Evolutionary conservation across 2,329 filamentous ascomycete genomes (phyloP).

Genomic region (Arthrobotrys musiformis): DNA sequence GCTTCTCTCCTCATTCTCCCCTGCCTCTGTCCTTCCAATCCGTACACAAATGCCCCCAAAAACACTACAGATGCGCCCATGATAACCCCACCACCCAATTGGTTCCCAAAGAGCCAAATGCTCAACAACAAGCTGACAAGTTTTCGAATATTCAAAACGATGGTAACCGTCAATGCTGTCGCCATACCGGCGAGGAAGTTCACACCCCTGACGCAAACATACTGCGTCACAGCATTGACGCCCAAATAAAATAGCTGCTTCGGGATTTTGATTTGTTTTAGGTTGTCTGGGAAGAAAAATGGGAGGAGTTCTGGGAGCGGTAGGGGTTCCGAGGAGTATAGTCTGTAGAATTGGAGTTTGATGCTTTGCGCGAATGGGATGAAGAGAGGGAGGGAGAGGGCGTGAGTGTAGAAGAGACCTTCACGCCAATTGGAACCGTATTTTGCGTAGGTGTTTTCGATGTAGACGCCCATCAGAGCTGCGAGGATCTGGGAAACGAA

Average conservation of each 20-base stretch:
- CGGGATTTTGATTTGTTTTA: constrained; percentile 66
- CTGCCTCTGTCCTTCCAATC: constrained; percentile 70
- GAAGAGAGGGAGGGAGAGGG: constrained; percentile 80
- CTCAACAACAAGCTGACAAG: constrained; percentile 89
- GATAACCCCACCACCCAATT: constrained; percentile 78
- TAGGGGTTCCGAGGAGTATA: constrained; percentile 74
- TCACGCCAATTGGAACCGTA: constrained; percentile 94
- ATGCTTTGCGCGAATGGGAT: constrained; percentile 76
- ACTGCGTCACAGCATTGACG: constrained; percentile 87
- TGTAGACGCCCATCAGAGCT: constrained; percentile 94
- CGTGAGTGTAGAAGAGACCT: constrained; percentile 91
- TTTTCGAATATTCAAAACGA: constrained; percentile 95
- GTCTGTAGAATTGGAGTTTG: constrained; percentile 71
- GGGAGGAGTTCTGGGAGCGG: constrained; percentile 56
- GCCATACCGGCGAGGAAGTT: constrained; percentile 90
- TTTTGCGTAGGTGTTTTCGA: constrained; percentile 84
- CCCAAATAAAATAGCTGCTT: constrained; percentile 77
- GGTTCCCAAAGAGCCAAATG: constrained; percentile 93
- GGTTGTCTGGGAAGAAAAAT: constrained; percentile 62
- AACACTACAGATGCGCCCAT: constrained; percentile 88
- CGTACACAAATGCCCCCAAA: constrained; percentile 88
- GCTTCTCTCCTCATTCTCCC: constrained; percentile 52
- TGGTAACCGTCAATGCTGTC: constrained; percentile 92
- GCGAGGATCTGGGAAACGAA: constrained; percentile 89
- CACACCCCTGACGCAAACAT: constrained; percentile 93